Conservation (phyloP, 129 eudicot genomes). For the Daucus carota region DH1_v3.0 NC_030387.2:25230501-25231000, state of each 20-base stretch:
- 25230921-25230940: too few species aligned
- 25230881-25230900: too few species aligned
- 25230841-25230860: too few species aligned
- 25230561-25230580: slow-evolving; percentile 15
- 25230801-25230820: too few species aligned
- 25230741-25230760: not conserved
- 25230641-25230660: not conserved
- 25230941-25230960: too few species aligned
- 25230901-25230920: too few species aligned
- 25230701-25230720: not conserved
- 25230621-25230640: not conserved
- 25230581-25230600: not conserved
- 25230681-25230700: not conserved
- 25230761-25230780: not conserved
- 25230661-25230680: not conserved
- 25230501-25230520: slow-evolving; percentile 27
- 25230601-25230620: not conserved
- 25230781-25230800: too few species aligned
- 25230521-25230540: slow-evolving; percentile 20
- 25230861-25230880: too few species aligned
- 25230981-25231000: too few species aligned
- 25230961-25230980: too few species aligned
- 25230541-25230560: slow-evolving; percentile 17
- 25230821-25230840: too few species aligned
- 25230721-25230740: not conserved